Evolutionary conservation across 2,329 filamentous ascomycete genomes (phyloP), one percentile per base, ranked within the genome.

Genomic region (Claviceps digitariae): DNA sequence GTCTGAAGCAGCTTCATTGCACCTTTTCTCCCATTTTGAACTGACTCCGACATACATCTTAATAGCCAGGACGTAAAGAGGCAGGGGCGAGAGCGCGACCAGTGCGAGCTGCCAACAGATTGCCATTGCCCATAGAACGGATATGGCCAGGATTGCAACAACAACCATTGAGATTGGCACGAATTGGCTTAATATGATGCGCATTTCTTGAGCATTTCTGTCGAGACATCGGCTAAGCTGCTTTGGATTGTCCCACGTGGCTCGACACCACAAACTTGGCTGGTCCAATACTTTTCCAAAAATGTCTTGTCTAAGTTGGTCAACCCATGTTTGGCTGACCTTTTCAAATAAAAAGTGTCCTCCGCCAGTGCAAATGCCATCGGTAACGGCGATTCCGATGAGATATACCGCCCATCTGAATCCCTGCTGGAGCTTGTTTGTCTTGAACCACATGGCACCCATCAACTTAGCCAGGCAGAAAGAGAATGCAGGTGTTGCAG

Each of bases 191-290:
- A 95, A 75, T 0, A 97, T 71, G 59, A 87, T 90, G 9, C 87
- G 79, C 79, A 93, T 90, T 63, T 95, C 89, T 64, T 97, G 90
- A 0, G 85, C 86, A 60, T 88, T 87, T 17, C 85, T 79, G 61
- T 95, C 88, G 0, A 97, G 75, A 46, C 78, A 84, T 56, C 87
- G 82, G 1, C 76, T 81, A 44, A 97, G 74, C 2, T 75, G 74
- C 1, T 74, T 72, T 0, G 84, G 71, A 0, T 77, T 79, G 64
- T 93, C 86, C 36, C 74, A 73, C 2, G 84, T 74, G 50, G 76
- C 72, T 57, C 89, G 83, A 60, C 95, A 95, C 84, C 90, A 97
- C 4, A 77, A 68, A 56, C 78, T 82, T 1, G 87, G 85, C 62
- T 96, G 91, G 41, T 78, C 74, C 0, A 97, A 72, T 17, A 95